Evolutionary conservation across 2,329 filamentous ascomycete species (phyloP).

Genomic region (Lecanicillium sp.): DNA sequence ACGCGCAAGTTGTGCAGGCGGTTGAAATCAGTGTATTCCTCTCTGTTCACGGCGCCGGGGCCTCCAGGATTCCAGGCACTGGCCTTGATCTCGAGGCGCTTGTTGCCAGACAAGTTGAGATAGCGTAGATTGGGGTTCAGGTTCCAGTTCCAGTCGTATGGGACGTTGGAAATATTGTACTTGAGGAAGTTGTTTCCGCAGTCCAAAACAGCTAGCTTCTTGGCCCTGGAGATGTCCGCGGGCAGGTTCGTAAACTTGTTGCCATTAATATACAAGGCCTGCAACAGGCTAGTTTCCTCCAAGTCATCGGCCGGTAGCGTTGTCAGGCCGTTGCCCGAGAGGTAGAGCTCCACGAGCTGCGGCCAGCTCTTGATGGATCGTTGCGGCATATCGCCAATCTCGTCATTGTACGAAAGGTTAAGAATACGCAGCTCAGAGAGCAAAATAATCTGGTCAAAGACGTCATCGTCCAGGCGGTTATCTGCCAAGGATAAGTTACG

Average conservation of each 20-base stretch:
- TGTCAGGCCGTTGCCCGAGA: conserved; percentile 91
- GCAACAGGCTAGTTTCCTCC: conserved; percentile 79
- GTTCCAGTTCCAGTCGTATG: conserved; percentile 99
- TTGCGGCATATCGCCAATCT: conserved; percentile 81
- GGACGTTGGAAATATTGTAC: conserved; percentile 98
- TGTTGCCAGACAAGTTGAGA: conserved; percentile 94
- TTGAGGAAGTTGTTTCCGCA: conserved; percentile 93
- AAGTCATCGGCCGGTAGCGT: conserved; percentile 89
- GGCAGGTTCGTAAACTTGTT: conserved; percentile 97
- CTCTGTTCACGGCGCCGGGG: conserved; percentile 49
- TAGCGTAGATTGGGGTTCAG: conserved; percentile 93
- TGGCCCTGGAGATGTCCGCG: conserved; percentile 88
- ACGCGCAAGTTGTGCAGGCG: conserved; percentile 77
- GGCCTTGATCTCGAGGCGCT: conserved; percentile 82
- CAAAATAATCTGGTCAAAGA: conserved; percentile 83
- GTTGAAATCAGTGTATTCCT: conserved; percentile 77
- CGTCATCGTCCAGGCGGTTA: conserved; percentile 88
- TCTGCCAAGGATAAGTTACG: conserved; percentile 83
- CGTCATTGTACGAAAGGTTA: conserved; percentile 89
- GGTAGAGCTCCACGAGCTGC: conserved; percentile 81
- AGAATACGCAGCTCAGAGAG: conserved; percentile 78
- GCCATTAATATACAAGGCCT: conserved; percentile 89
- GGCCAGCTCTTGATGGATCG: conserved; percentile 85
- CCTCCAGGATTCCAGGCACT: conserved; percentile 40
- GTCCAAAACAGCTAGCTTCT: conserved; percentile 84